Base-by-base conservation (phyloP, 345 rosid genomes). In the Salix viminalis region DNA sequence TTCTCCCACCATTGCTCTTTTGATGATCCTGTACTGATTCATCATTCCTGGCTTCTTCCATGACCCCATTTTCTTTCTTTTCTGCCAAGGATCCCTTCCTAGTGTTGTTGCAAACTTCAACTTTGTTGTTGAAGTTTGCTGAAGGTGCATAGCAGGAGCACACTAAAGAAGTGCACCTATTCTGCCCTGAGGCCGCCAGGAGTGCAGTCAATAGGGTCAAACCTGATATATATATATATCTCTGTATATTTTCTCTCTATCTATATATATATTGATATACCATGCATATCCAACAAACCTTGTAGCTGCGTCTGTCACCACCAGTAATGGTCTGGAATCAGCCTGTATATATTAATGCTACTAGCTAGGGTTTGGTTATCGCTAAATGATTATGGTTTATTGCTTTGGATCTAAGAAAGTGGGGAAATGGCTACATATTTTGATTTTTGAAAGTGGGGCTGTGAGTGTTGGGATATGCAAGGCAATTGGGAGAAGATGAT, bases 131-230 rank as follows among this genome's bases (percentile, higher is more conserved):
- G 50, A 65, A 78, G 81, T 72, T 84, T 62, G 74, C 81, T 19
- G 93, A 82, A 10, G 91, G 86, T 32, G 82, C 89, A 85, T 89
- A 89, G 86, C 94, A 92, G 76, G 94, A 86, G 87, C 91, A 86
- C 83, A 90, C 92, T 67, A 88, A 77, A 81, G 88, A 83, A 41
- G 88, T 87, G 91, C 94, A 90, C 85, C 81, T 81, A 73, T 81
- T 88, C 81, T 85, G 87, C 76, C 83, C 86, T 75, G 89, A 72
- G 82, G 88, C 86, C 89, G 92, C 93, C 94, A 92, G 93, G 83
- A 83, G 91, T 83, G 71, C 85, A 34, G 72, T 65, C 37, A 61
- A 52, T 26, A 7, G 62, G 61, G 11, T 32, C 36, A 44, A 32
- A 34, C 68, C 28, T 42, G 23, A 9, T 30, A 2, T 32, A 3